phyloP scores from a whole-genome alignment of 2,329 filamentous ascomycete genomes.

The Penicillium oxalicum region DNA sequence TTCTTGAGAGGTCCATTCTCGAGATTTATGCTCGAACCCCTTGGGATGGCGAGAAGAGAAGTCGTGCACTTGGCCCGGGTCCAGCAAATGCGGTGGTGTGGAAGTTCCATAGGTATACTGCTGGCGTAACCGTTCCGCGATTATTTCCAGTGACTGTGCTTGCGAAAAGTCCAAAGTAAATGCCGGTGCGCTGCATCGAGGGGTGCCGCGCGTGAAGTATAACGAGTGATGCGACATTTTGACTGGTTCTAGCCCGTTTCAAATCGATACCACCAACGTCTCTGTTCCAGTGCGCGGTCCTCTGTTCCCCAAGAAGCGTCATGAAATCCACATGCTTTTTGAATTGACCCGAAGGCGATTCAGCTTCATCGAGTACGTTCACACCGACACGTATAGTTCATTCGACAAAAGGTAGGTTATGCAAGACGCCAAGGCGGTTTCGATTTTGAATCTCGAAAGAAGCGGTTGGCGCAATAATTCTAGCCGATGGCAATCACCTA shows the following conservation, averaged over 20 bases:
- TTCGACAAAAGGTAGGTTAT: no score
- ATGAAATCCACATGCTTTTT: no score
- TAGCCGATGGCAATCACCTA: no score
- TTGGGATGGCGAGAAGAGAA: constrained; percentile 1
- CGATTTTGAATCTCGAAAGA: no score
- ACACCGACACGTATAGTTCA: no score
- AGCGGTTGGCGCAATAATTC: no score
- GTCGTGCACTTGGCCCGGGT: neutral
- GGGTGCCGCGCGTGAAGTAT: constrained; percentile 1
- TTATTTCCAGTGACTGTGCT: neutral
- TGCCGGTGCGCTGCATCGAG: neutral
- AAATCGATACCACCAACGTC: neutral
- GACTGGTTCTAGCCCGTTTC: neutral
- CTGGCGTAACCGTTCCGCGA: neutral
- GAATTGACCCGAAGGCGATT: no score
- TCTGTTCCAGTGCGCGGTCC: no score
- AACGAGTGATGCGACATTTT: neutral
- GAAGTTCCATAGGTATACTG: neutral
- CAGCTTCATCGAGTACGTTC: no score
- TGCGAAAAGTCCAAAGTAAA: constrained; percentile 2
- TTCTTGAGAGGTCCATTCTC: neutral
- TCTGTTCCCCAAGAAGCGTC: no score
- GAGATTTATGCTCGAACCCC: neutral
- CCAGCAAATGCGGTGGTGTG: neutral
- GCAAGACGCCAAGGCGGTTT: no score